Evolutionary conservation across 495 filamentous ascomycete genomes (phyloP).

Genomic region (Penicillium turbatum): DNA sequence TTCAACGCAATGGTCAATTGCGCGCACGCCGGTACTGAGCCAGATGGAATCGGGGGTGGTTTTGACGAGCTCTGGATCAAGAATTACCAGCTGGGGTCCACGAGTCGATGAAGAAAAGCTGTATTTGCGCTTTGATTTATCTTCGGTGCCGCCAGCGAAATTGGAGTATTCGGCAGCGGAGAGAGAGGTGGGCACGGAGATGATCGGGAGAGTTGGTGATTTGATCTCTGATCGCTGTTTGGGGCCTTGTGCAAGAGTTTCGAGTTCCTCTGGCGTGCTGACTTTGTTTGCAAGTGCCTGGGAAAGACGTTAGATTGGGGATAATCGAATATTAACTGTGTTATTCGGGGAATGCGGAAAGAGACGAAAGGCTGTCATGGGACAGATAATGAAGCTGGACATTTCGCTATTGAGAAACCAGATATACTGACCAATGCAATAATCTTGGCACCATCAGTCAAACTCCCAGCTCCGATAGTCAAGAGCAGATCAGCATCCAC

Average conservation of each 20-base stretch:
- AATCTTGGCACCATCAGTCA: constrained; percentile 61
- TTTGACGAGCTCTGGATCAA: constrained; percentile 51
- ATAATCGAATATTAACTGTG: background rate
- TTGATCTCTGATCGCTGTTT: constrained; percentile 33
- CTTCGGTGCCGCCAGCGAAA: constrained; percentile 54
- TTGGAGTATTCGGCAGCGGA: constrained; percentile 60
- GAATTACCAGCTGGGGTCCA: constrained; percentile 52
- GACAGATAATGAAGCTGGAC: too few relatives aligned
- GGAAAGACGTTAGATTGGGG: background rate
- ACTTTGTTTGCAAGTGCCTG: constrained; percentile 49
- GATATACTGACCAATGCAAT: constrained; percentile 43
- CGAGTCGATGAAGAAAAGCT: constrained; percentile 45
- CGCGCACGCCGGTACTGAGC: constrained; percentile 58
- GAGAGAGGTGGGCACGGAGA: constrained; percentile 59
- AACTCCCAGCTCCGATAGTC: constrained; percentile 57
- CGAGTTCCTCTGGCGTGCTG: constrained; percentile 38
- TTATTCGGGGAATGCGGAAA: background rate
- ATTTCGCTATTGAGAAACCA: background rate
- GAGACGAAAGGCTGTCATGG: too few relatives aligned
- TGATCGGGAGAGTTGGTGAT: constrained; percentile 46
- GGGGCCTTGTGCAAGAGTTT: constrained; percentile 37
- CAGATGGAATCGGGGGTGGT: constrained; percentile 57
- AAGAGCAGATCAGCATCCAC: constrained; percentile 52
- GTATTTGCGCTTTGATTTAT: constrained; percentile 49
- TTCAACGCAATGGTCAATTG: constrained; percentile 64